phyloP scores from a whole-genome alignment of 768 basidiomycete genomes.

The Rickenella mellea region DNA sequence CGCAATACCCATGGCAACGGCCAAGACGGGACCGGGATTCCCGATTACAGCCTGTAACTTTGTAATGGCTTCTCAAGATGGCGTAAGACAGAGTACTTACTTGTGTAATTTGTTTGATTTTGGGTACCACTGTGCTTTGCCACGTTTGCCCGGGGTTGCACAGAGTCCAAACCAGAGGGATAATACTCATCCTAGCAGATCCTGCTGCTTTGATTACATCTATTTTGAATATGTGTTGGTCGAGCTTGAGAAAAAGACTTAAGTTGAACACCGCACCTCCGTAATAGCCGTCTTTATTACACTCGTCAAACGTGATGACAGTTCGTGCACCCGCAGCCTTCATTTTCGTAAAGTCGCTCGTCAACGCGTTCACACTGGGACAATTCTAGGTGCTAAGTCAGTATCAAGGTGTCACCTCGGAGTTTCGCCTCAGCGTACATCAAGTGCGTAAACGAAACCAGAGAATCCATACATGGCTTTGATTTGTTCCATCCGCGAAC shows the following conservation, averaged over 20 bases:
- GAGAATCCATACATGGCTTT: neutral
- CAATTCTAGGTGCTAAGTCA: neutral
- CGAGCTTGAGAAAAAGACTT: neutral
- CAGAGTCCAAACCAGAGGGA: neutral
- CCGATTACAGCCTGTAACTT: neutral
- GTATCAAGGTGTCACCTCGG: neutral
- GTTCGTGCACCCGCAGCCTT: neutral
- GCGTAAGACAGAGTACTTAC: neutral
- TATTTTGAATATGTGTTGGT: neutral
- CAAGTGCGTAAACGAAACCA: neutral
- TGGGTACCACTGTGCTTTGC: neutral
- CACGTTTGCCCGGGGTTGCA: neutral
- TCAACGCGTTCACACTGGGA: neutral
- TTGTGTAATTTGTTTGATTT: neutral
- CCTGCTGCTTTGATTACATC: neutral
- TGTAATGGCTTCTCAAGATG: neutral
- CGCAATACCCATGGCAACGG: neutral
- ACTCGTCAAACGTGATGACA: neutral
- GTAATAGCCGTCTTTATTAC: neutral
- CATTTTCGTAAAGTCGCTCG: neutral
- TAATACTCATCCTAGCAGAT: neutral
- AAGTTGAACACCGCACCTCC: neutral
- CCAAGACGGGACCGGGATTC: neutral
- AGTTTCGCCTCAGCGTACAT: neutral
- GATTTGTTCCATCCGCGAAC: neutral